phyloP scores from a whole-genome alignment of 306 rosid species.

The Sindora glabra region DNA sequence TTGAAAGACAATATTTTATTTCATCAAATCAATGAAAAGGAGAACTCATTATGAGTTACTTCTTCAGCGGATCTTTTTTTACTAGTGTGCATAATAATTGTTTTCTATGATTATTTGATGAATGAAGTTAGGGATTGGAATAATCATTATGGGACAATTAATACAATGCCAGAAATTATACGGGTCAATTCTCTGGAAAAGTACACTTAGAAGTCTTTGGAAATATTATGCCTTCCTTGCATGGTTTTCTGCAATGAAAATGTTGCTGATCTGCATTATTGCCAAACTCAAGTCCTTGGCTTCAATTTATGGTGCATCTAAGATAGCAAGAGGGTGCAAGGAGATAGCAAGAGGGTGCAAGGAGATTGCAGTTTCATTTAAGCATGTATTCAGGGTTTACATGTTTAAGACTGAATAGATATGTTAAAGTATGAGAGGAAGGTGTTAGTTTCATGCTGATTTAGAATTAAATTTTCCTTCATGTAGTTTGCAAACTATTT shows the following conservation, averaged over 20 bases:
- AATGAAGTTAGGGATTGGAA: too few relatives aligned
- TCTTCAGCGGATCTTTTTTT: background rate
- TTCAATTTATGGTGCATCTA: background rate
- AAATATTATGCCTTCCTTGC: background rate
- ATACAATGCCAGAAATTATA: too few relatives aligned
- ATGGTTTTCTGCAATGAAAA: too few relatives aligned
- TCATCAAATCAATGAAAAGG: background rate
- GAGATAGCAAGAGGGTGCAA: too few relatives aligned
- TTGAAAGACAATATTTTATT: too few relatives aligned
- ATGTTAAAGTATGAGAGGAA: background rate
- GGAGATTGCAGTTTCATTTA: too few relatives aligned
- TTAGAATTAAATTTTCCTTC: background rate
- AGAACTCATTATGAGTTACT: background rate
- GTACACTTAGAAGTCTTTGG: background rate
- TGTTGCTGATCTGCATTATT: background rate
- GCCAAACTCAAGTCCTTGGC: background rate
- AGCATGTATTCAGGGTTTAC: background rate
- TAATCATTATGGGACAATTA: background rate
- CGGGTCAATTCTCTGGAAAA: too few relatives aligned
- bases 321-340: too few relatives aligned
- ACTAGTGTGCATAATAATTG: background rate
- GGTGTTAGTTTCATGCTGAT: background rate
- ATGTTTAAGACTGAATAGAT: background rate
- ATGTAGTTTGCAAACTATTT: background rate
- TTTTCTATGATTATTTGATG: background rate